Percentiles rank a stretch among this genome's conserved stretches.
Evolutionary conservation across 495 filamentous ascomycete genomes (phyloP).

Genomic region (Lophiostoma macrostomum): DNA sequence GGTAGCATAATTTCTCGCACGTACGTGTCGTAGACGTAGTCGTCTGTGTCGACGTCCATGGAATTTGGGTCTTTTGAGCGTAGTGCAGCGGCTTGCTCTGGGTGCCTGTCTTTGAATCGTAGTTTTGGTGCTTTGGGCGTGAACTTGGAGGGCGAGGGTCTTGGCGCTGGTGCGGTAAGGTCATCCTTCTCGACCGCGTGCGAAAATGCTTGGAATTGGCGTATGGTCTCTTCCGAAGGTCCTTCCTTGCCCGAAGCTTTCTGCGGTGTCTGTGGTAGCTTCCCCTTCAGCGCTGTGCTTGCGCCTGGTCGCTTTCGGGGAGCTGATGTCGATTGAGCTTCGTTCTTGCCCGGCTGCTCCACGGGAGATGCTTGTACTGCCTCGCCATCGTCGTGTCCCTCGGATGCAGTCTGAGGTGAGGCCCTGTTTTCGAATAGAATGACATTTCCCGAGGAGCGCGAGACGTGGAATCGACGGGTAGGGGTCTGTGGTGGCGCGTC

Average conservation of each 20-base stretch:
- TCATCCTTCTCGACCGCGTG: conserved; percentile 27
- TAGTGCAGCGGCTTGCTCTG: conserved; percentile 17
- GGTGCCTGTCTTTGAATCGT: conserved; percentile 34
- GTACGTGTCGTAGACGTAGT: conserved; percentile 65
- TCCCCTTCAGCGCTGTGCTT: conserved; percentile 10
- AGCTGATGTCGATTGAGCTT: too few relatives aligned
- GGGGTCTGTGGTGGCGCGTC: too few relatives aligned
- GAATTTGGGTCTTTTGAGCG: conserved; percentile 15
- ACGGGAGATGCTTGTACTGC: too few relatives aligned
- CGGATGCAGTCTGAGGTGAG: too few relatives aligned
- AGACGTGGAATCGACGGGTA: too few relatives aligned
- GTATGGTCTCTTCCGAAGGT: conserved; percentile 27
- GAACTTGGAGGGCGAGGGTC: neutral
- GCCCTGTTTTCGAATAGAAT: too few relatives aligned
- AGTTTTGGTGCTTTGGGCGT: conserved; percentile 36
- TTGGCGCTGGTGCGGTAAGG: neutral
- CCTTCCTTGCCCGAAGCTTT: conserved; percentile 27
- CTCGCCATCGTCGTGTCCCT: too few relatives aligned
- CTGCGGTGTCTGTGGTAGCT: neutral
- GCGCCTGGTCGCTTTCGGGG: conserved; percentile 33
- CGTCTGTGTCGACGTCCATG: conserved; percentile 43
- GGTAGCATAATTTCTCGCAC: conserved; percentile 43
- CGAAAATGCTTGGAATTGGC: conserved; percentile 25
- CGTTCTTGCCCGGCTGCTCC: too few relatives aligned
- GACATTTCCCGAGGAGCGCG: too few relatives aligned